A percentile compares a stretch with the other conserved stretches of the same genome.
Evolutionary conservation across 176 grass and related monocot species (phyloP).

Genomic region (Triticum timopheevii): DNA sequence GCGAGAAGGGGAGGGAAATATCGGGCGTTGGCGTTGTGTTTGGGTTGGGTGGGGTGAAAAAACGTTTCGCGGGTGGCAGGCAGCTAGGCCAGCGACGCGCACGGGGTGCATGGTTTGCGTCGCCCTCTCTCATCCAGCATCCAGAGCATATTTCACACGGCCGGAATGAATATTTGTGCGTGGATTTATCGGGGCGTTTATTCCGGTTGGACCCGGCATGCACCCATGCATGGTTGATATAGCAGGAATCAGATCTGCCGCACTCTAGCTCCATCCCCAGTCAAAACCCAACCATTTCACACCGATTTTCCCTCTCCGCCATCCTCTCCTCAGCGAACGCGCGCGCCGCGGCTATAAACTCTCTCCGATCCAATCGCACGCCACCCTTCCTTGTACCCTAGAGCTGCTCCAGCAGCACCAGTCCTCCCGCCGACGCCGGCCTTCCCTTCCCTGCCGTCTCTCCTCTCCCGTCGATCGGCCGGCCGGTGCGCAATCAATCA

Average conservation of each 20-base stretch:
- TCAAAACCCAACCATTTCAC: conserved; percentile 15
- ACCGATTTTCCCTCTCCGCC: conserved; percentile 10
- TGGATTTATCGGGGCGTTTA: neutral
- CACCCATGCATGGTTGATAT: neutral
- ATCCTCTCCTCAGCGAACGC: conserved; percentile 8
- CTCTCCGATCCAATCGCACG: conserved; percentile 2
- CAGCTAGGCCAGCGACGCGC: too few relatives aligned
- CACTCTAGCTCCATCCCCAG: neutral
- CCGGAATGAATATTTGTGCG: too few relatives aligned
- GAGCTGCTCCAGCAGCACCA: neutral
- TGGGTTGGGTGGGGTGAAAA: too few relatives aligned
- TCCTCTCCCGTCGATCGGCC: neutral
- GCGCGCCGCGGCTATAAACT: conserved; percentile 18
- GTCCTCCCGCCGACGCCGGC: neutral
- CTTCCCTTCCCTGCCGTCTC: too few relatives aligned
- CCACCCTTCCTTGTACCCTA: conserved; percentile 3
- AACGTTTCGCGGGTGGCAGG: too few relatives aligned
- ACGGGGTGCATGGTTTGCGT: too few relatives aligned
- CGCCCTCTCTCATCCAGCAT: too few relatives aligned
- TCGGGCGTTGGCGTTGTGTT: too few relatives aligned
- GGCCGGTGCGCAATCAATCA: neutral
- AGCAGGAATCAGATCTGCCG: neutral
- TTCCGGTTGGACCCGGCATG: neutral
- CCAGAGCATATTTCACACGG: too few relatives aligned
- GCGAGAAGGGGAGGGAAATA: too few relatives aligned